Conservation (phyloP, 371 early-diverging fungal species). For the Mucor mucedo region DNA sequence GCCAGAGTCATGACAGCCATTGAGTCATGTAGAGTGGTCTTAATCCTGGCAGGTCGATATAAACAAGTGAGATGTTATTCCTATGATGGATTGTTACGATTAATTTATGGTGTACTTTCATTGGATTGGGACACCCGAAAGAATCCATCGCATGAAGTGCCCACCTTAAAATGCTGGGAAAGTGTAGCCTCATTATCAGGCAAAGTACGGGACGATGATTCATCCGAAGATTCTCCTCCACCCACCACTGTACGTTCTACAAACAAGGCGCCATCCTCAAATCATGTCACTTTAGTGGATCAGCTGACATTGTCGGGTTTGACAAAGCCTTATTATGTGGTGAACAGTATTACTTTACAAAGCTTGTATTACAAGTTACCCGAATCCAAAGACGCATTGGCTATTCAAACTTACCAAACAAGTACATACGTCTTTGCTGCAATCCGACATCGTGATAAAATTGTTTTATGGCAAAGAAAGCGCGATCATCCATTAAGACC, state of each 20-base stretch:
- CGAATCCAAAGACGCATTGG: conserved; percentile 40
- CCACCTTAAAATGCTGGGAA: conserved; percentile 26
- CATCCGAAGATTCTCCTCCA: neutral
- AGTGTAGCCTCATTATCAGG: conserved; percentile 25
- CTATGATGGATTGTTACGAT: conserved; percentile 36
- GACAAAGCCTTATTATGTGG: conserved; percentile 32
- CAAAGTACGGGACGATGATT: conserved; percentile 13
- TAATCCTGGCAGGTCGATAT: conserved; percentile 43
- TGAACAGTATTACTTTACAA: conserved; percentile 30
- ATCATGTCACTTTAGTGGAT: neutral
- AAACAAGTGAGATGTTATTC: conserved; percentile 54
- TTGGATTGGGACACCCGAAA: conserved; percentile 35
- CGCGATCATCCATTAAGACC: conserved; percentile 28
- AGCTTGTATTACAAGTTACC: conserved; percentile 49
- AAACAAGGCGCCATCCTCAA: neutral
- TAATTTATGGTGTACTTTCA: conserved; percentile 34
- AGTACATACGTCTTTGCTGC: conserved; percentile 44
- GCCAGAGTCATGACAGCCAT: conserved; percentile 38
- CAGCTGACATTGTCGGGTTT: conserved; percentile 17
- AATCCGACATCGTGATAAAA: conserved; percentile 38
- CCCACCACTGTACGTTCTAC: neutral
- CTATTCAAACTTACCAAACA: conserved; percentile 42
- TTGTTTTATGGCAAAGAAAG: conserved; percentile 47
- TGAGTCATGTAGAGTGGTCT: conserved; percentile 35
- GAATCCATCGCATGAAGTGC: conserved; percentile 28